Evolutionary conservation across 495 filamentous ascomycete genomes (phyloP), one percentile per base, ranked within the genome.

Genomic region (Pseudoneurospora amorphoporcata): DNA sequence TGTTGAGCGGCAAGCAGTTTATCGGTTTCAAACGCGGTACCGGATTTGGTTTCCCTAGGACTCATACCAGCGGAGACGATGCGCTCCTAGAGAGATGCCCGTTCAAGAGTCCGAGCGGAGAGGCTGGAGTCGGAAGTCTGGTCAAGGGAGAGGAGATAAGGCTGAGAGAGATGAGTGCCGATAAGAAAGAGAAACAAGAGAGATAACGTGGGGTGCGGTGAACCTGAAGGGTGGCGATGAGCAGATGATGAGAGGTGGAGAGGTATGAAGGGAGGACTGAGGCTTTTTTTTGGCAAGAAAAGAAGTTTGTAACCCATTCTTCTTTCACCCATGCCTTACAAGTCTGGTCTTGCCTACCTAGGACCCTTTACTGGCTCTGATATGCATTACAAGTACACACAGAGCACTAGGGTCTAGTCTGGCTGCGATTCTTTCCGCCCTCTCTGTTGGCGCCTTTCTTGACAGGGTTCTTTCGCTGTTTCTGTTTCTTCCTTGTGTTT

Each of bases 1-100:
- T 79, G 39, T 3, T 78, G 38, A 35, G 39, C 19, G 77, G 77
- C 16, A 73, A 43, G 70, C 73, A 75, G 71, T 78, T 61, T 39
- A 39, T 71, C 12, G 77, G 76, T 23, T 76, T 79, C 76, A 53
- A 43, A 0, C 53, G 40, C 1, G 77, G 77, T 4, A 6, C 43
- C 8, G 76, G 76, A 23, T 79, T 79, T 14, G 77, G 77, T 5
- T 14, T 71, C 1, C 32, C 23, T 23, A 71, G 76, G 0, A 61
- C 53, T 6, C n/a, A 69, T 7, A 41, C 70, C 19, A 38, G 17
- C 1, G 74, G 70, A 8, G 42, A 72, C 2, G 40, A 17, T 8
- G 45, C 29, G 12, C 37, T 74, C 12, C 35, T 74, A 16, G 68
- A 58, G 16, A 12, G 71, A 40, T 71, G 73, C 47, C 75, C 73